Base-by-base conservation (phyloP, 2,329 filamentous ascomycete species). In the Orbilia oligospora region DNA sequence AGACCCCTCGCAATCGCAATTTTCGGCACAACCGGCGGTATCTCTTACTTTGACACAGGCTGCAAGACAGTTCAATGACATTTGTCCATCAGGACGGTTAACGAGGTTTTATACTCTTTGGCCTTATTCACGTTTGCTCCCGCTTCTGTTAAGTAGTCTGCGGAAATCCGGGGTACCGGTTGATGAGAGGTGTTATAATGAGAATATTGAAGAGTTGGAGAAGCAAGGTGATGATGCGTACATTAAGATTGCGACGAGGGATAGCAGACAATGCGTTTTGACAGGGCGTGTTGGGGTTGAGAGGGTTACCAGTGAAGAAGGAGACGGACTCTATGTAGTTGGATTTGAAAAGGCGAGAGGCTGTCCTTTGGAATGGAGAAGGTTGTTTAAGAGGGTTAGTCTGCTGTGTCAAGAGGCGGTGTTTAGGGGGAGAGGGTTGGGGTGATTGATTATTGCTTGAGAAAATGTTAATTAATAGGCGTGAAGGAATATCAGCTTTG, bases 321-420 rank as follows among this genome's bases (percentile, higher is more conserved):
- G 86, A 1, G 86, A 86, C 18, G 91, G 92, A 78, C 85, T 95
- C 36, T 88, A 94, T 24, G 94, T 97, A 84, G 92, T 97, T 30
- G 89, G 93, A 65, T 98, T 99, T 83, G 89, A 97, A 81, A 99
- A 99, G 86, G 88, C 93, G 68, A 97, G 97, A 86, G 96, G 96
- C 5, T 96, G 99, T 86, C 96, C 96, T 4, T 86, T 99, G 63
- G 95, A 98, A 86, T 99, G 97, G 96, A 89, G 96, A 78, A 88
- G 96, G 38, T 93, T 99, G 84, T 99, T 99, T 87, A 99, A 99
- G 86, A 94, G 93, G 84, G 89, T 97, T n/a, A 93, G 93, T 33
- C 87, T 97, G 80, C 87, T 95, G 77, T 97, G 94, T 85, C 93
- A 93, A 83, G 93, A 97, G 83, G 93, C 90, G 8, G 91, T 98